These are phyloP conservation scores for Talaromyces adpressus DNA, from an alignment of 495 filamentous ascomycete species.

Conservation along the genomic window DNA sequence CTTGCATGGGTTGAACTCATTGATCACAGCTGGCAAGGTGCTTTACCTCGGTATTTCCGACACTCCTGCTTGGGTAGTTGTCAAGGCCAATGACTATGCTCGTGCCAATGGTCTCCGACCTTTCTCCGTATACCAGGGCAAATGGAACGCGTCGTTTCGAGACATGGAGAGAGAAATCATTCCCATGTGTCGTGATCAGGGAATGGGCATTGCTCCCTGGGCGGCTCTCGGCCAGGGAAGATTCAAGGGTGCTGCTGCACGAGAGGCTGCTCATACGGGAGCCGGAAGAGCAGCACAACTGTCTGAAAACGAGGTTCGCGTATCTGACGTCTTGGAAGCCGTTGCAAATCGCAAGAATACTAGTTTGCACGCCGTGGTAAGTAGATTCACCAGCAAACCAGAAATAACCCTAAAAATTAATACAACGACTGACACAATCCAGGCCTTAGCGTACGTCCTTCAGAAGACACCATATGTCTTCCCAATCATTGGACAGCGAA, in stretches of 20 bases:
- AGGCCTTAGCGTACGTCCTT: slow-evolving; percentile 67
- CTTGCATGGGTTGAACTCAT: slow-evolving; percentile 33
- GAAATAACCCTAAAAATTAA: background rate
- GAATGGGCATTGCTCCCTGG: slow-evolving; percentile 32
- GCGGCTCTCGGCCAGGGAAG: slow-evolving; percentile 22
- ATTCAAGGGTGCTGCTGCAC: slow-evolving; percentile 23
- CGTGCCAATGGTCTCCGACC: slow-evolving; percentile 17
- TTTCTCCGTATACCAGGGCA: slow-evolving; percentile 24
- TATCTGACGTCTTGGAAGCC: slow-evolving; percentile 44
- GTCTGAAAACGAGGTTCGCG: slow-evolving; percentile 10
- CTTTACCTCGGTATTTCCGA: slow-evolving; percentile 41
- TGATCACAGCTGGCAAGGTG: slow-evolving; percentile 35
- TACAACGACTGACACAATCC: slow-evolving; percentile 21
- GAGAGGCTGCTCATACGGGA: slow-evolving; percentile 12
- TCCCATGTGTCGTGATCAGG: slow-evolving; percentile 26
- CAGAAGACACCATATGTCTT: slow-evolving; percentile 71
- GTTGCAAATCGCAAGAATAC: slow-evolving; percentile 36
- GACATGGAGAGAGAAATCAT: slow-evolving; percentile 30
- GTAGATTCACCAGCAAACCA: background rate
- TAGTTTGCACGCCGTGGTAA: background rate
- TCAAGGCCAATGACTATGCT: slow-evolving; percentile 28
- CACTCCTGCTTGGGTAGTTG: slow-evolving; percentile 32
- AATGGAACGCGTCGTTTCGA: slow-evolving; percentile 17
- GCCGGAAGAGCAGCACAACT: slow-evolving; percentile 7
- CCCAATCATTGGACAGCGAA: slow-evolving; percentile 66